Evolutionary conservation across 495 filamentous ascomycete species (phyloP).

Genomic region (Aspergillus saccharolyticus): DNA sequence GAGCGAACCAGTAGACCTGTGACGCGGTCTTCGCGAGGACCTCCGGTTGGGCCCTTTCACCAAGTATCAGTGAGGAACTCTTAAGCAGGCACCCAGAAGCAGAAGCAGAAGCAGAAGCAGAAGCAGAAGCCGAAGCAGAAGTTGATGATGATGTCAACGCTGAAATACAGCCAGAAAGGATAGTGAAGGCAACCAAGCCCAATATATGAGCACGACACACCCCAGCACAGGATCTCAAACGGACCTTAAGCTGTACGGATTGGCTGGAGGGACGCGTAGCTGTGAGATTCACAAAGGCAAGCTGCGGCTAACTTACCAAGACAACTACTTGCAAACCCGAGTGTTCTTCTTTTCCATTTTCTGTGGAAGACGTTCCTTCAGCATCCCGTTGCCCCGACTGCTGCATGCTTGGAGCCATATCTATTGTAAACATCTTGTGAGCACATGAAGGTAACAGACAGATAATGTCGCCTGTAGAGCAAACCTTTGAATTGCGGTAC

Average conservation of each 20-base stretch:
- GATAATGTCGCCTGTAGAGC: background rate
- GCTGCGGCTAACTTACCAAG: slow-evolving; percentile 54
- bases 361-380: background rate
- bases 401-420: background rate
- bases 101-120: background rate
- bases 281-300: background rate
- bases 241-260: background rate
- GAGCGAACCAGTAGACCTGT: slow-evolving; percentile 88
- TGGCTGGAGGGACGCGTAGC: background rate
- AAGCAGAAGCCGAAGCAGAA: too few species aligned
- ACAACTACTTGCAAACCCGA: slow-evolving; percentile 64
- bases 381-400: background rate
- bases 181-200: background rate
- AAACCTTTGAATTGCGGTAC: background rate
- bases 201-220: background rate
- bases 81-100: slow-evolving; percentile 19
- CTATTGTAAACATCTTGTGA: background rate
- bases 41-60: slow-evolving; percentile 78
- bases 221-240: background rate
- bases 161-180: background rate
- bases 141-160: too few species aligned
- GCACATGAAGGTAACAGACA: background rate
- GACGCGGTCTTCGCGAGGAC: slow-evolving; percentile 81
- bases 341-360: background rate
- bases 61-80: slow-evolving; percentile 24